A percentile compares a stretch with the other conserved stretches of the same genome.
These are phyloP conservation scores for Furcasterigmium furcatum DNA, from an alignment of 2,329 filamentous ascomycete species.

Conservation along the genomic window DNA sequence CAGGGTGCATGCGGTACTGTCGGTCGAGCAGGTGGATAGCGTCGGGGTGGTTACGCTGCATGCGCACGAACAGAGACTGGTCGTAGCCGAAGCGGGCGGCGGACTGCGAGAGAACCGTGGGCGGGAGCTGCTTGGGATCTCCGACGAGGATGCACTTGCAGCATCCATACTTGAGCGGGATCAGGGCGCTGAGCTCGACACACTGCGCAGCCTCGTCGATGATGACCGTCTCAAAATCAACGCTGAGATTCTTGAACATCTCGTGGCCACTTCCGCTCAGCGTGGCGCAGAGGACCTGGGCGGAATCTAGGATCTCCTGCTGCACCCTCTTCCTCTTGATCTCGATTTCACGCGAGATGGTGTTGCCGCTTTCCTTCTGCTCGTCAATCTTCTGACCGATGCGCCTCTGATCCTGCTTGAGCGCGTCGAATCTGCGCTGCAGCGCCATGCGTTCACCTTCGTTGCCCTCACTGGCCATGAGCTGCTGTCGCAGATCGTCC, in stretches of 20 bases:
- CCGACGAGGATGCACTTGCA: slow-evolving; percentile 96
- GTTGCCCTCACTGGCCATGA: slow-evolving; percentile 59
- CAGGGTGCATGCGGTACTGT: slow-evolving; percentile 98
- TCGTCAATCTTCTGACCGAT: slow-evolving; percentile 84
- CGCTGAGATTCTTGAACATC: slow-evolving; percentile 90
- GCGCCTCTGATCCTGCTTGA: slow-evolving; percentile 70
- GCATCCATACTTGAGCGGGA: slow-evolving; percentile 95
- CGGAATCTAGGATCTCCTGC: slow-evolving; percentile 84
- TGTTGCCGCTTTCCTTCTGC: slow-evolving; percentile 81
- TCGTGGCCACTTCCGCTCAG: slow-evolving; percentile 95
- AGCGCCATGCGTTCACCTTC: slow-evolving; percentile 44
- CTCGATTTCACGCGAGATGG: slow-evolving; percentile 78
- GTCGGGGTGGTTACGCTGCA: slow-evolving; percentile 88
- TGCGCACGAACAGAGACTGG: slow-evolving; percentile 95
- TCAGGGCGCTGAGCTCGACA: slow-evolving; percentile 93
- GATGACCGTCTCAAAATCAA: slow-evolving; percentile 97
- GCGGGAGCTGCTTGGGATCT: slow-evolving; percentile 95
- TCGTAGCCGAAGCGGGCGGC: slow-evolving; percentile 93
- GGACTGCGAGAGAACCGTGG: slow-evolving; percentile 91
- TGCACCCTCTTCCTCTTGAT: slow-evolving; percentile 81
- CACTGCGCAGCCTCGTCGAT: slow-evolving; percentile 98
- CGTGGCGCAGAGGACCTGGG: slow-evolving; percentile 92
- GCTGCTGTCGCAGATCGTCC: slow-evolving; percentile 63
- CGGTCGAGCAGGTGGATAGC: slow-evolving; percentile 94
- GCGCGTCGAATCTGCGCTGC: slow-evolving; percentile 71